Evolutionary conservation across 192 early-diverging fungal species (phyloP).

Genomic region (Coemansia sp.): DNA sequence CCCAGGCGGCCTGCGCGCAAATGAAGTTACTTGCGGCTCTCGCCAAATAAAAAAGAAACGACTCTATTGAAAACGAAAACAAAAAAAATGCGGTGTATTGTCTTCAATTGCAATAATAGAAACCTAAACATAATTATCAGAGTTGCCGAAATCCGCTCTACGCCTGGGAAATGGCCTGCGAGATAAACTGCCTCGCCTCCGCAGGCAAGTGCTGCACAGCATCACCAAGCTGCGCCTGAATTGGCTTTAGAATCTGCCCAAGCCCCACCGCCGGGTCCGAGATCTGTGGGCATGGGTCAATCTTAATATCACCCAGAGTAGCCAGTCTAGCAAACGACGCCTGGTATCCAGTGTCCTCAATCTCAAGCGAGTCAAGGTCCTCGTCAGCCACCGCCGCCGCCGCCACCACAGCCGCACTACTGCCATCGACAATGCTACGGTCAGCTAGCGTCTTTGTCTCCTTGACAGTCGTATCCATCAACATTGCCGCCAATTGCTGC

Average conservation of each 20-base stretch:
- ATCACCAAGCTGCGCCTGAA: constrained; percentile 17
- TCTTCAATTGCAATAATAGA: neutral
- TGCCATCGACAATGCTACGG: constrained; percentile 24
- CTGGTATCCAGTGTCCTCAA: constrained; percentile 85
- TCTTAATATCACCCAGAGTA: constrained; percentile 66
- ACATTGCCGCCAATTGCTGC: constrained; percentile 41
- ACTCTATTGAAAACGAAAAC: neutral
- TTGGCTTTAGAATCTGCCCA: constrained; percentile 36
- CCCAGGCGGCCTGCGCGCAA: constrained; percentile 8
- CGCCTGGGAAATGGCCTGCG: constrained; percentile 9
- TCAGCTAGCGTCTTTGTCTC: constrained; percentile 43
- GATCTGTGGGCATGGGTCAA: constrained; percentile 68
- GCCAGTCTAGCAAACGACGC: constrained; percentile 81
- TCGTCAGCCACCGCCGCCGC: constrained; percentile 59
- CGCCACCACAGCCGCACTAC: constrained; percentile 25
- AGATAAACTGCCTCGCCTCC: constrained; percentile 22
- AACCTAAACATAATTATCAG: neutral
- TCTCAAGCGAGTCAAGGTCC: constrained; percentile 70
- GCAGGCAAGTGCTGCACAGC: constrained; percentile 31
- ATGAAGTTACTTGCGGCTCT: neutral
- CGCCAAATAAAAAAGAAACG: neutral
- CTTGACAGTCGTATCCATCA: constrained; percentile 49
- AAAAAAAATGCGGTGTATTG: constrained; percentile 6
- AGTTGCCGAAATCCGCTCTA: neutral
- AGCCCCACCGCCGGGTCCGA: constrained; percentile 34